These are phyloP conservation scores for Aspergillus neoniger DNA, from an alignment of 2,329 filamentous ascomycete genomes.

Conservation along the genomic window DNA sequence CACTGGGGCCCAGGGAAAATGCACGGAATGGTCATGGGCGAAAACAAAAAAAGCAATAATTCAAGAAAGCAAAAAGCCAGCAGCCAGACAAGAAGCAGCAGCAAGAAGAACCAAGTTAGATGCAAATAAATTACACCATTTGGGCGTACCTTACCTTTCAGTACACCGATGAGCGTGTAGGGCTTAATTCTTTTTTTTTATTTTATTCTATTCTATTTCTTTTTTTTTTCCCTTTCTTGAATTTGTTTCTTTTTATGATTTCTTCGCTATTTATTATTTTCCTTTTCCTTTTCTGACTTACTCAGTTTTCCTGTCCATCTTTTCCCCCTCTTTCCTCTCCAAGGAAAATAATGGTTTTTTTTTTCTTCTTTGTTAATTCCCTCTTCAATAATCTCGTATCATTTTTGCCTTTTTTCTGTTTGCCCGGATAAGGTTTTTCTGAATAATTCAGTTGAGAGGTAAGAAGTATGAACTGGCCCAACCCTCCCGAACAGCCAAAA, in stretches of 20 bases:
- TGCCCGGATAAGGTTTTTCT: background rate
- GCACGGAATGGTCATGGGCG: constrained; percentile 21
- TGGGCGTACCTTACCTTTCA: constrained; percentile 22
- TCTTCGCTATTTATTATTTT: constrained; percentile 9
- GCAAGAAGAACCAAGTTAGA: constrained; percentile 1
- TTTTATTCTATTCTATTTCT: background rate
- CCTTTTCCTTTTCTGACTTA: background rate
- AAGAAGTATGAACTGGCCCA: constrained; percentile 14
- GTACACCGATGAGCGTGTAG: constrained; percentile 7
- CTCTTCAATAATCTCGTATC: too few species aligned
- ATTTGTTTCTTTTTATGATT: background rate
- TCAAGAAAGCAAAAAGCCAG: constrained; percentile 11
- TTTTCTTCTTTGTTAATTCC: too few species aligned
- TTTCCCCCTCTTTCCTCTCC: background rate
- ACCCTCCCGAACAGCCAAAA: constrained; percentile 11
- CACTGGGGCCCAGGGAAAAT: constrained; percentile 36
- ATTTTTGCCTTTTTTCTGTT: background rate
- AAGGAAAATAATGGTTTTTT: background rate
- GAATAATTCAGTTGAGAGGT: background rate
- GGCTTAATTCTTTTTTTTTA: constrained; percentile 13
- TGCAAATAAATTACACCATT: constrained; percentile 8
- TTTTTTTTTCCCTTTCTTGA: constrained; percentile 10
- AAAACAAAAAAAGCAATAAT: constrained; percentile 12
- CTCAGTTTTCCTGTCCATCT: background rate
- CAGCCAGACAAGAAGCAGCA: too few species aligned